phyloP scores from a whole-genome alignment of 108 stramenopile genomes.

The Skeletonema tropicum region DNA sequence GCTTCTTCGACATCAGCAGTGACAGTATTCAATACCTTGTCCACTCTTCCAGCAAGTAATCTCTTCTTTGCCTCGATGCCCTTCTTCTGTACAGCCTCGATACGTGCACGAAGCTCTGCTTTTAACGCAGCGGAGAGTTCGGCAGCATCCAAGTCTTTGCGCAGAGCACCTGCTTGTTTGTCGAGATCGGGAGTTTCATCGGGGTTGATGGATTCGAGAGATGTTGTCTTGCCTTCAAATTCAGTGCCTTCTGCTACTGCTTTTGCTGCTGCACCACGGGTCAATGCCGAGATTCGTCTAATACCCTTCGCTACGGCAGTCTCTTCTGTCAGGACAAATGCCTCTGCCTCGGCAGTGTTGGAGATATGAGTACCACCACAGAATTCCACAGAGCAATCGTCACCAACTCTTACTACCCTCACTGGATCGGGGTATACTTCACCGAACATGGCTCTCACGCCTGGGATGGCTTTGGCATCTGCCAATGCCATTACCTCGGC shows the following conservation, averaged over 20 bases:
- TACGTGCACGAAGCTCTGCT: constrained; percentile 71
- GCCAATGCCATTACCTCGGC: constrained; percentile 71
- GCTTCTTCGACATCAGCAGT: constrained; percentile 58
- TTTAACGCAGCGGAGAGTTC: constrained; percentile 85
- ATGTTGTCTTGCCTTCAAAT: constrained; percentile 55
- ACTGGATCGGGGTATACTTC: constrained; percentile 99
- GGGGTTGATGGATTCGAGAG: constrained; percentile 55
- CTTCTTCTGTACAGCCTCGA: constrained; percentile 86
- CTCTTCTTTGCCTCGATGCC: constrained; percentile 86
- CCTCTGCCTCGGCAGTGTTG: constrained; percentile 83
- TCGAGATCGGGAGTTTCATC: constrained; percentile 64
- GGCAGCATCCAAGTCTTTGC: constrained; percentile 80
- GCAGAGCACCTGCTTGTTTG: constrained; percentile 79
- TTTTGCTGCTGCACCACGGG: constrained; percentile 60
- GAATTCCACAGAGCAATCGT: constrained; percentile 90
- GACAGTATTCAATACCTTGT: constrained; percentile 64
- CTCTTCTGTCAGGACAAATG: constrained; percentile 84
- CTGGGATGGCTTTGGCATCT: constrained; percentile 87
- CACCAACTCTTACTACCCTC: constrained; percentile 90
- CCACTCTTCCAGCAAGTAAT: constrained; percentile 70
- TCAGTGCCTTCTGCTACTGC: constrained; percentile 64
- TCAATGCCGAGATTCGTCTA: constrained; percentile 81
- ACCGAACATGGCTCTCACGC: constrained; percentile 96
- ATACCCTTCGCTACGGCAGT: constrained; percentile 89
- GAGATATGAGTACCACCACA: constrained; percentile 88